Evolutionary conservation across 805 yeast genomes (phyloP).

Genomic region (Candida nitratophila): DNA sequence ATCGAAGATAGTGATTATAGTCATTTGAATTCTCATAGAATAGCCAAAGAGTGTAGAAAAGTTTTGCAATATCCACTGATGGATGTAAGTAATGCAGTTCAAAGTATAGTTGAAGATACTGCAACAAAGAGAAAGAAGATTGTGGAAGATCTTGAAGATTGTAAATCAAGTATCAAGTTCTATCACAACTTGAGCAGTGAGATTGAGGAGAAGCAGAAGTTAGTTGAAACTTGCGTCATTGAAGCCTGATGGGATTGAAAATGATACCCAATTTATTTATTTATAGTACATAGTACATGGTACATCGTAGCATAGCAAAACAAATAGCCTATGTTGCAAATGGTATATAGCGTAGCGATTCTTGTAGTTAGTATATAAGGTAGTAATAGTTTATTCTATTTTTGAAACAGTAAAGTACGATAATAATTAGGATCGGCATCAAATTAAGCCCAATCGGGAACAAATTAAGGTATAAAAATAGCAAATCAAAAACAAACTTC

Average conservation of each 20-base stretch:
- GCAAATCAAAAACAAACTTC: neutral
- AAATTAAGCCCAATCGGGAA: no score
- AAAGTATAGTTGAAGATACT: constrained; percentile 55
- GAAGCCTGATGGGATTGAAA: neutral
- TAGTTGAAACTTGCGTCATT: constrained; percentile 12
- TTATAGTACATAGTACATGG: neutral
- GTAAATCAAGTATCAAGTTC: constrained; percentile 48
- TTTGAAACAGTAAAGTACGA: no score
- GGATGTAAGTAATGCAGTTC: constrained; percentile 69
- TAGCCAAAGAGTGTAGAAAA: constrained; percentile 74
- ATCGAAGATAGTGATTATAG: constrained; percentile 68
- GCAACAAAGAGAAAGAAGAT: constrained; percentile 50
- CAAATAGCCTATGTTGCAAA: no score
- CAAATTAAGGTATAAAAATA: neutral
- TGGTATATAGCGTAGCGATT: no score
- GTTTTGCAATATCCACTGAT: constrained; percentile 78
- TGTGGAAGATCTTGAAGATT: constrained; percentile 42
- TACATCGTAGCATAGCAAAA: no score
- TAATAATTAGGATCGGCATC: no score
- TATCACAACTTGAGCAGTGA: constrained; percentile 38
- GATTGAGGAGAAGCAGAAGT: constrained; percentile 14
- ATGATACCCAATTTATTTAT: neutral
- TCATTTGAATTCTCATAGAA: constrained; percentile 68
- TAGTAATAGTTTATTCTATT: no score
- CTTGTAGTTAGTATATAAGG: no score